Conservation (phyloP, 140 eudicot genomes). For the Senecio squalidus region DNA sequence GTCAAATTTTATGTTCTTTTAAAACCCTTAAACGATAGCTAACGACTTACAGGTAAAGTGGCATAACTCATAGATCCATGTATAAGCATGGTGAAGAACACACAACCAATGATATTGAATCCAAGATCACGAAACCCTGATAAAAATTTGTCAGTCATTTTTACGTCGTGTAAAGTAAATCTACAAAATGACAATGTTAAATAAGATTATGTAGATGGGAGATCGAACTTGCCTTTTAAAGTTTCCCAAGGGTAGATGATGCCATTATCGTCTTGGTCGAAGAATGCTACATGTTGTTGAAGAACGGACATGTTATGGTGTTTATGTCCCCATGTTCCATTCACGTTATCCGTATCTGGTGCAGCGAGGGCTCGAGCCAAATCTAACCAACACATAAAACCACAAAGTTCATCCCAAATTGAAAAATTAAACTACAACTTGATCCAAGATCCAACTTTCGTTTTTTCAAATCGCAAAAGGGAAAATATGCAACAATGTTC, state of each 20-base stretch:
- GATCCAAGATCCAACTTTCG: background rate
- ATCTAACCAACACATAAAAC: constrained; percentile 19
- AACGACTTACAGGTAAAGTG: constrained; percentile 40
- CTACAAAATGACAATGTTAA: background rate
- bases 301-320: constrained; percentile 46
- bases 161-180: background rate
- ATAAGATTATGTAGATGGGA: background rate
- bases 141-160: background rate
- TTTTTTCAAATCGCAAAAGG: background rate
- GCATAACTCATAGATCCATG: constrained; percentile 46
- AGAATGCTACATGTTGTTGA: constrained; percentile 53
- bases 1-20: background rate
- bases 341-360: constrained; percentile 43
- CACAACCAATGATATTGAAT: constrained; percentile 34
- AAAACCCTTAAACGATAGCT: background rate
- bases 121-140: constrained; percentile 55
- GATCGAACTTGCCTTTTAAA: constrained; percentile 30
- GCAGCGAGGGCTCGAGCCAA: constrained; percentile 49
- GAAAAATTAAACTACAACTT: background rate
- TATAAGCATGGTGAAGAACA: constrained; percentile 25
- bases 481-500: background rate
- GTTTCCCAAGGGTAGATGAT: constrained; percentile 52
- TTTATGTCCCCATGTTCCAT: constrained; percentile 48
- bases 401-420: background rate
- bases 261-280: constrained; percentile 49